phyloP scores from a whole-genome alignment of 352 stramenopile species.

The Sclerospora graminicola region DNA sequence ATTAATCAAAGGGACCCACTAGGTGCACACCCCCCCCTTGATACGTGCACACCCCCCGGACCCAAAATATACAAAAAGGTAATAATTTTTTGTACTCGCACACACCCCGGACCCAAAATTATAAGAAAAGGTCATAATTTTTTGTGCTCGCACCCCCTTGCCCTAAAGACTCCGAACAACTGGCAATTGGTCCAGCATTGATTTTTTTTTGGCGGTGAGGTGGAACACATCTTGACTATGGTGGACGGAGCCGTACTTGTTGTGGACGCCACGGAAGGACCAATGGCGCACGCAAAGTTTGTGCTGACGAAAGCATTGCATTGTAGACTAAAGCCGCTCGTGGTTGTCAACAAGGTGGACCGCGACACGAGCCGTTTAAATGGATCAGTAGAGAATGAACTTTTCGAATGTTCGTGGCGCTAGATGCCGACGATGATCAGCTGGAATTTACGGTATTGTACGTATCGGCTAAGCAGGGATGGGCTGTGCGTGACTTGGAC shows the following conservation, averaged over 20 bases:
- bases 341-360: slow-evolving; percentile 99
- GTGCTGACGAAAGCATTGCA: slow-evolving; percentile 95
- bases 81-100: no score
- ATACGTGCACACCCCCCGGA: no score
- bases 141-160: no score
- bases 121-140: no score
- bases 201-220: slow-evolving; percentile 98
- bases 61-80: no score
- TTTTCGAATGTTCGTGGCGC: slow-evolving; percentile 96
- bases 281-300: slow-evolving; percentile 98
- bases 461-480: slow-evolving; percentile 92
- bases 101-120: no score
- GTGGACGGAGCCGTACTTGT: slow-evolving; percentile 96
- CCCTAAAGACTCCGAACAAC: no score
- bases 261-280: slow-evolving; percentile 94
- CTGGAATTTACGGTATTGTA: slow-evolving; percentile 96
- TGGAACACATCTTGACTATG: slow-evolving; percentile 96
- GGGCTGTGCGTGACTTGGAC: slow-evolving; percentile 88
- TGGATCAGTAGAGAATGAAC: slow-evolving; percentile 92
- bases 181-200: no score
- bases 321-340: slow-evolving; percentile 87
- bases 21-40: no score
- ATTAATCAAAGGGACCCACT: no score
- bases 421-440: slow-evolving; percentile 91
- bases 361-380: slow-evolving; percentile 85